Conservation (phyloP, 1,139 yeast species). For the Zhuliangozyma parablackwelliae region DNA sequence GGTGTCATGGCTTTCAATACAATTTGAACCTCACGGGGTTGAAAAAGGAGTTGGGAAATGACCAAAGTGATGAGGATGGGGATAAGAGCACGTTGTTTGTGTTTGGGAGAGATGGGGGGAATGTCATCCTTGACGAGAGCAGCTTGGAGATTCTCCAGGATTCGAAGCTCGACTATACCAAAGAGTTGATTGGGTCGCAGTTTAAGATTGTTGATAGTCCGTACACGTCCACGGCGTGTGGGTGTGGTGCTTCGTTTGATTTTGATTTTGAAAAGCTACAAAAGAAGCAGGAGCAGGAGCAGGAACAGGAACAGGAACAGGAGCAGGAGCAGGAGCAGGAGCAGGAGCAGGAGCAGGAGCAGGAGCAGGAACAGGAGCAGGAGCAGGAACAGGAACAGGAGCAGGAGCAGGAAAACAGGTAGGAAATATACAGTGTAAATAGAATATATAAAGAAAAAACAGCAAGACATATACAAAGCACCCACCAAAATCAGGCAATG, state of each 20-base stretch:
- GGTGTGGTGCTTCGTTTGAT: conserved; percentile 95
- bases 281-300: conserved; percentile 15
- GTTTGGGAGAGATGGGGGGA: conserved; percentile 61
- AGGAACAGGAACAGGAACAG: background rate
- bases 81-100: conserved; percentile 39
- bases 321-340: background rate
- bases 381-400: no score
- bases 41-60: conserved; percentile 37
- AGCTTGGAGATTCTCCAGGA: conserved; percentile 81
- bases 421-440: background rate
- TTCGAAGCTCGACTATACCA: conserved; percentile 82
- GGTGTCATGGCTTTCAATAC: conserved; percentile 97
- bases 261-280: conserved; percentile 63
- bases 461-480: background rate
- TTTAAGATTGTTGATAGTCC: conserved; percentile 91
- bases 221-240: conserved; percentile 87
- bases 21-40: conserved; percentile 59
- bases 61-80: conserved; percentile 38
- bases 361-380: no score
- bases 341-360: background rate
- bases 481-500: no score
- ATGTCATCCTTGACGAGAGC: conserved; percentile 72
- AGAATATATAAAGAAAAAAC: background rate
- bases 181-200: conserved; percentile 91
- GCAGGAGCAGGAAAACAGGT: background rate